phyloP scores from a whole-genome alignment of 495 filamentous ascomycete genomes.

The Trichoderma erinaceum region DNA sequence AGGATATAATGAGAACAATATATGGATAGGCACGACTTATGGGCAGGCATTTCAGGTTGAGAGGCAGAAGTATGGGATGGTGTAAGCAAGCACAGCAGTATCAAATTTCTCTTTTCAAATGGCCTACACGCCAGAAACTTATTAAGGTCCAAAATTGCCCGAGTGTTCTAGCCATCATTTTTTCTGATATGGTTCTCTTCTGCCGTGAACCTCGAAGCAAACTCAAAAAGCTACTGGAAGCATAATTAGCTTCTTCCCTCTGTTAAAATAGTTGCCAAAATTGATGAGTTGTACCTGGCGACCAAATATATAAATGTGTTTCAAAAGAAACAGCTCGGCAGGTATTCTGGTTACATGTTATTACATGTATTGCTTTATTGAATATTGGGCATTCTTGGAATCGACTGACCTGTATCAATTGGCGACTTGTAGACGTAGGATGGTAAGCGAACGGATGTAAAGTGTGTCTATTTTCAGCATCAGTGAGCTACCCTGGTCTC shows the following conservation, averaged over 20 bases:
- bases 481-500: background rate
- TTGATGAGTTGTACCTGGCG: background rate
- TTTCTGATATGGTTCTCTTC: background rate
- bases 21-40: too few species aligned
- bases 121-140: background rate
- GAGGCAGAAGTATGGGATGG: background rate
- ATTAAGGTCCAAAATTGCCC: background rate
- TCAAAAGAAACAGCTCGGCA: background rate
- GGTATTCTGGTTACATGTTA: background rate
- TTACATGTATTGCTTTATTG: background rate
- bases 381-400: background rate
- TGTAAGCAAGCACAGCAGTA: background rate
- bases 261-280: background rate
- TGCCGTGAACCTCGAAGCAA: background rate
- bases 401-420: background rate
- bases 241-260: background rate
- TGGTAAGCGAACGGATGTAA: background rate
- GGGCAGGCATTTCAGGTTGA: too few species aligned
- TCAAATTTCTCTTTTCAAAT: background rate
- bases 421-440: background rate
- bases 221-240: background rate
- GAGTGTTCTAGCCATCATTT: background rate
- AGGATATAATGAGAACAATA: too few species aligned
- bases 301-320: background rate
- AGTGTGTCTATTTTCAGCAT: background rate